Percentiles rank a stretch among this genome's conserved stretches.
These are phyloP conservation scores for Metschnikowia orientalis DNA, from an alignment of 805 yeast genomes.

Conservation along the genomic window DNA sequence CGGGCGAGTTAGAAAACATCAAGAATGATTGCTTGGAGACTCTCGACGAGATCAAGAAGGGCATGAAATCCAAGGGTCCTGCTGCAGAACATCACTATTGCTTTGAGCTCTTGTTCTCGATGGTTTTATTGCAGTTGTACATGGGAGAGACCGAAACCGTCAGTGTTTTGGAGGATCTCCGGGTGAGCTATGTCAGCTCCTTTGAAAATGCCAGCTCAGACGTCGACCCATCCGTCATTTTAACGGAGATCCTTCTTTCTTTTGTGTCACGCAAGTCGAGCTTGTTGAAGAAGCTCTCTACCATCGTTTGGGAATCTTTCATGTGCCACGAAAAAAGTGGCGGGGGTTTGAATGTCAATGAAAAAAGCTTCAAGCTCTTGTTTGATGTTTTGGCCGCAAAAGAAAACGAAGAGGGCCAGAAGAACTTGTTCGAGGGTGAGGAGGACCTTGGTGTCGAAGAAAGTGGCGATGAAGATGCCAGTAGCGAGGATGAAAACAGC, in stretches of 20 bases:
- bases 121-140: slow-evolving; percentile 72
- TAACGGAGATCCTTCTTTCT: slow-evolving; percentile 42
- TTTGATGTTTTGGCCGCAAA: slow-evolving; percentile 44
- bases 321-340: slow-evolving; percentile 29
- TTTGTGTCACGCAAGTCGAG: slow-evolving; percentile 40
- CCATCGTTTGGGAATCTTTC: slow-evolving; percentile 39
- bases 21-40: slow-evolving; percentile 47
- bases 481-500: slow-evolving; percentile 15
- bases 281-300: slow-evolving; percentile 34
- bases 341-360: slow-evolving; percentile 25
- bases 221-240: slow-evolving; percentile 27
- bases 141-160: slow-evolving; percentile 76
- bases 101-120: slow-evolving; percentile 72
- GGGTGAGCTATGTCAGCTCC: slow-evolving; percentile 50
- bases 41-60: slow-evolving; percentile 31
- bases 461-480: slow-evolving; percentile 23
- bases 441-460: slow-evolving; percentile 27
- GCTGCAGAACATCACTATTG: slow-evolving; percentile 46
- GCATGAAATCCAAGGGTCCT: slow-evolving; percentile 18
- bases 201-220: slow-evolving; percentile 29
- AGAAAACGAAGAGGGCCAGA: slow-evolving; percentile 81
- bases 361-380: slow-evolving; percentile 33
- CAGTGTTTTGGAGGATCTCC: slow-evolving; percentile 67
- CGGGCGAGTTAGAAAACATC: slow-evolving; percentile 50
- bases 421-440: slow-evolving; percentile 64